Evolutionary conservation across 2,329 filamentous ascomycete genomes (phyloP), one percentile per base, ranked within the genome.

Genomic region (Chaetomiaceae sp.): DNA sequence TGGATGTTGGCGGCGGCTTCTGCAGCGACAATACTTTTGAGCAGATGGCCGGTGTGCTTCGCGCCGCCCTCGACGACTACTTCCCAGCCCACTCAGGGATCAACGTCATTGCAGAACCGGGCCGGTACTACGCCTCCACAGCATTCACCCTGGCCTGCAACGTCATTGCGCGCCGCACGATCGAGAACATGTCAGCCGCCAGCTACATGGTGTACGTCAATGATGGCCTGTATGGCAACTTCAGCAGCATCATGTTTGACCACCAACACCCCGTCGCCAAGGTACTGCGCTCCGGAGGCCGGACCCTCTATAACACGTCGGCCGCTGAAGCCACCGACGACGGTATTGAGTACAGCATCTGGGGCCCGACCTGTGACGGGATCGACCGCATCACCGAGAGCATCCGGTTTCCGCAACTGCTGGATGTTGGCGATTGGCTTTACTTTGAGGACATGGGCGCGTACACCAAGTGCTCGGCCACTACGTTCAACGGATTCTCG

Each of bases 371-470:
- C 14, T 99, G 94, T 68, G 94, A 99, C 68, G 92, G 94, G 56
- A 97, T 99, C 65, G 94, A 99, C 72, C 88, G 90, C 69, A 95
- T 99, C 72, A 83, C 87, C 45, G 83, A 89, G 69, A 88, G 85
- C 67, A 89, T 88, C 69, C 81, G 79, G 57, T 89, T 96, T 65
- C 75, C 83, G 30, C 84, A 87, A 48, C 80, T 87, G 43, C 75
- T 99, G 38, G 86, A 96, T 66, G 89, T 96, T 7, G 94, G 94
- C 48, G 94, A 99, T 71, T 99, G 94, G 94, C 79, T 99, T 50
- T 99, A 95, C 75, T 99, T 99, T 72, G 90, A 96, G 74, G 84
- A 96, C 57, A 99, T 99, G 94, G 94, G 94, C 51, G 92, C 94
- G 21, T 99, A 99, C 73, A 97, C 94, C 63, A 95, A 91, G 79